These are phyloP conservation scores for Saccharomycopsis capsularis DNA, from an alignment of 805 yeast genomes.

Conservation along the genomic window DNA sequence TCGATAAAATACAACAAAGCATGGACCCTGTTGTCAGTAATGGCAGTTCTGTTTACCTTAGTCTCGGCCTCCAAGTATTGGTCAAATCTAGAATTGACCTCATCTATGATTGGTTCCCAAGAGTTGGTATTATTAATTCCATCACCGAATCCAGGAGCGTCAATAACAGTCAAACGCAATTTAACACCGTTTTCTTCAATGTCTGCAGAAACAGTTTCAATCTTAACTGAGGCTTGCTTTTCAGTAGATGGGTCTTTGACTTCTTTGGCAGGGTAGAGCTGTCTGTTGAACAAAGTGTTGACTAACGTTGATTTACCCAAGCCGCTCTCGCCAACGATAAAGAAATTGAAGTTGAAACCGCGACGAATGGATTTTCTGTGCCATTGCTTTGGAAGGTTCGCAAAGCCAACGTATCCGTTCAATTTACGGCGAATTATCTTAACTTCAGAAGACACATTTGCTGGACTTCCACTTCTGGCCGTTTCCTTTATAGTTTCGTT, in stretches of 20 bases:
- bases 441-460: slow-evolving; percentile 25
- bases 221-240: slow-evolving; percentile 41
- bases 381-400: slow-evolving; percentile 98
- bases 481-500: slow-evolving; percentile 15
- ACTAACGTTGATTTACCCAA: slow-evolving; percentile 89
- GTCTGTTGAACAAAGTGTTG: slow-evolving; percentile 77
- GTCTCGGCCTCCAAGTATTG: slow-evolving; percentile 85
- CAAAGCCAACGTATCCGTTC: slow-evolving; percentile 92
- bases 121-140: slow-evolving; percentile 69
- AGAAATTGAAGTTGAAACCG: slow-evolving; percentile 82
- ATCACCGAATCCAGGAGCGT: slow-evolving; percentile 94
- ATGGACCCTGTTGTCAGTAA: slow-evolving; percentile 80
- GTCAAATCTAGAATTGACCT: slow-evolving; percentile 81
- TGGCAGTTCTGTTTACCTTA: slow-evolving; percentile 62
- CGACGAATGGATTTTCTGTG: slow-evolving; percentile 86
- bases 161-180: slow-evolving; percentile 74
- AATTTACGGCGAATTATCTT: slow-evolving; percentile 76
- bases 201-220: slow-evolving; percentile 56
- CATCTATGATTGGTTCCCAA: slow-evolving; percentile 90
- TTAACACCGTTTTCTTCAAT: slow-evolving; percentile 93
- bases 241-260: slow-evolving; percentile 38
- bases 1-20: slow-evolving; percentile 88
- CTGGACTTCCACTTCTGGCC: slow-evolving; percentile 12
- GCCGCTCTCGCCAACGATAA: slow-evolving; percentile 90
- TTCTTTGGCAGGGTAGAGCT: slow-evolving; percentile 41